phyloP scores from a whole-genome alignment of 106 monocot species.

The Apostasia shenzhenica region DNA sequence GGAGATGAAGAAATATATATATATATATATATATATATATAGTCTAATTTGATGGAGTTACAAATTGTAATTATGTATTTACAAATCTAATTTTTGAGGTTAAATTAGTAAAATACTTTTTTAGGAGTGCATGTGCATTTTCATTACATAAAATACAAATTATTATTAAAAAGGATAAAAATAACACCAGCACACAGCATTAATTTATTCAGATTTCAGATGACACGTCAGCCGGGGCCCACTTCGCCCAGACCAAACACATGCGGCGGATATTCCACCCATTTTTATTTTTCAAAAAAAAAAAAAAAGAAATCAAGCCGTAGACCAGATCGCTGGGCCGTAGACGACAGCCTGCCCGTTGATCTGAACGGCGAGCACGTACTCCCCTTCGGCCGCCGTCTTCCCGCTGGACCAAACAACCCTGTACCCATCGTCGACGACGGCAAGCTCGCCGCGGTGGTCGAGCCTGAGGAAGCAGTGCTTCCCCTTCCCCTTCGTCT shows the following conservation, averaged over 20 bases:
- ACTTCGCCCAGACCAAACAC: neutral
- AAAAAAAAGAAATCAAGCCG: neutral
- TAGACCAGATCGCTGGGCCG: conserved; percentile 16
- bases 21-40: too few relatives aligned
- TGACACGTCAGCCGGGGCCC: neutral
- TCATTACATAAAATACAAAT: too few relatives aligned
- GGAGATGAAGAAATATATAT: too few relatives aligned
- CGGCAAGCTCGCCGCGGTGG: conserved; percentile 8
- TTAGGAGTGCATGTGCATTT: too few relatives aligned
- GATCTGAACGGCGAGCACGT: conserved; percentile 15
- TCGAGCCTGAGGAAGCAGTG: conserved; percentile 19
- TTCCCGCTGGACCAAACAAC: neutral
- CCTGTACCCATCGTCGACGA: conserved; percentile 5
- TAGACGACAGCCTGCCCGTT: conserved; percentile 23
- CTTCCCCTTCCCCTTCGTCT: conserved; percentile 2
- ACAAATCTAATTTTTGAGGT: too few relatives aligned
- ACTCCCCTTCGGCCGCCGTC: neutral
- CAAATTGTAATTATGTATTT: too few relatives aligned
- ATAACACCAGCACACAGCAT: too few relatives aligned
- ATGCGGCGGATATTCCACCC: neutral
- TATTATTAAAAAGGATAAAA: too few relatives aligned
- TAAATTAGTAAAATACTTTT: too few relatives aligned
- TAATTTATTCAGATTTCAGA: too few relatives aligned
- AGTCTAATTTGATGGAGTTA: too few relatives aligned
- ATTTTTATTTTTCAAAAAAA: neutral